These are phyloP conservation scores for Penicillium lagena DNA, from an alignment of 495 filamentous ascomycete species.

Conservation along the genomic window DNA sequence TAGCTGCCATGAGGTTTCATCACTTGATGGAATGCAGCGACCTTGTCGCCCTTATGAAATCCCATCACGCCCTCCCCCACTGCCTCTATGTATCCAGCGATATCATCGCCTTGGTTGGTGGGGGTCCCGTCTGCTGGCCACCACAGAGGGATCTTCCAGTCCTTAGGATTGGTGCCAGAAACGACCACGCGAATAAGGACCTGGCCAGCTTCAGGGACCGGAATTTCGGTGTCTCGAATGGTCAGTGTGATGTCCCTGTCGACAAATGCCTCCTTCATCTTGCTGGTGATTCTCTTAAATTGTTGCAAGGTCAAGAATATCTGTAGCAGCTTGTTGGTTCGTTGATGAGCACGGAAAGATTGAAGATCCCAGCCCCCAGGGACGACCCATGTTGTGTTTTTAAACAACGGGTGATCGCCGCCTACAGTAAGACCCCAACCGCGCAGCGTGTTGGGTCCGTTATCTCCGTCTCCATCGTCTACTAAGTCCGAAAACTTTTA, in stretches of 20 bases:
- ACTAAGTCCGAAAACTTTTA: too few species aligned
- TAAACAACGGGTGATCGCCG: too few species aligned
- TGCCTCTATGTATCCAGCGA: constrained; percentile 56
- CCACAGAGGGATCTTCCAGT: constrained; percentile 52
- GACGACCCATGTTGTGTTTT: too few species aligned
- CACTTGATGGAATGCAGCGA: constrained; percentile 67
- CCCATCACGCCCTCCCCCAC: constrained; percentile 56
- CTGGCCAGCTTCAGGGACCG: constrained; percentile 53
- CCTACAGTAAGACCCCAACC: too few species aligned
- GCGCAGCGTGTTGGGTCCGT: too few species aligned
- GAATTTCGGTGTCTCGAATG: constrained; percentile 57
- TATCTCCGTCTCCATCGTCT: too few species aligned
- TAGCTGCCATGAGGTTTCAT: constrained; percentile 48
- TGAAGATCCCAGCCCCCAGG: too few species aligned
- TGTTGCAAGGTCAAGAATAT: background rate
- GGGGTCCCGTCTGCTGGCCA: background rate
- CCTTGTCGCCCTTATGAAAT: constrained; percentile 55
- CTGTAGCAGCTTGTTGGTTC: background rate
- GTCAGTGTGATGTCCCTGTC: constrained; percentile 43
- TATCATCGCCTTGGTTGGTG: constrained; percentile 63
- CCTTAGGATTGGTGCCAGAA: constrained; percentile 72
- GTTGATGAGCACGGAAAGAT: background rate
- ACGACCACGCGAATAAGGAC: constrained; percentile 65
- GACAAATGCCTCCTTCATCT: constrained; percentile 62
- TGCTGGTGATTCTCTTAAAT: background rate